A percentile compares a stretch with the other conserved stretches of the same genome.
phyloP scores from a whole-genome alignment of 441 rosid species.

The Bocquillonia castaneifolia region DNA sequence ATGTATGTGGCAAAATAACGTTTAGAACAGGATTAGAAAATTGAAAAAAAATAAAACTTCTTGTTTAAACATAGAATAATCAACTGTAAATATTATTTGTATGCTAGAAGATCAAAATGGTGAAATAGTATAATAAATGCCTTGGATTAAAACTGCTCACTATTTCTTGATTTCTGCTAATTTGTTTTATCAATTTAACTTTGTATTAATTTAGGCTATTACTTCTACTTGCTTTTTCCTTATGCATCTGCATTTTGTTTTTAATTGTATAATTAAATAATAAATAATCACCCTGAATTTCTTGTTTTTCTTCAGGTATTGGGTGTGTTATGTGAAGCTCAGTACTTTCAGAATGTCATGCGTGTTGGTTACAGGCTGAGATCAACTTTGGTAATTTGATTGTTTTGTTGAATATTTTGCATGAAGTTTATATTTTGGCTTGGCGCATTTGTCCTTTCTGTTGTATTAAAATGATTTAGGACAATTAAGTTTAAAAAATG shows the following conservation, averaged over 20 bases:
- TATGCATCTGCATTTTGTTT: background rate
- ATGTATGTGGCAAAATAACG: no score
- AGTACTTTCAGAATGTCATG: constrained; percentile 95
- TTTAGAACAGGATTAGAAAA: no score
- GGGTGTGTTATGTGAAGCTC: constrained; percentile 93
- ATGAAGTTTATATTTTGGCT: background rate
- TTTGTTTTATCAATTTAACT: background rate
- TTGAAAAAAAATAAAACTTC: no score
- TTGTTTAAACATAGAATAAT: no score
- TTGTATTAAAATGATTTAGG: background rate
- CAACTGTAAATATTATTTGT: background rate
- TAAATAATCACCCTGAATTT: constrained; percentile 11
- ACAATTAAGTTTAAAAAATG: background rate
- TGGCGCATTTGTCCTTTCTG: background rate
- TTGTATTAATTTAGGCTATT: background rate
- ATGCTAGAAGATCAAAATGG: background rate
- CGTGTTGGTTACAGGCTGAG: constrained; percentile 93
- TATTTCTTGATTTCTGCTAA: background rate
- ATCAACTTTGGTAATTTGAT: constrained; percentile 76
- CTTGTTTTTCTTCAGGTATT: constrained; percentile 55
- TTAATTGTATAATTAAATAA: background rate
- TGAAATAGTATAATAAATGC: background rate
- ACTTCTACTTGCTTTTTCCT: background rate
- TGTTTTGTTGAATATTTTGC: constrained; percentile 20
- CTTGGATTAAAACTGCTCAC: background rate